Base-by-base conservation (phyloP, 2,329 filamentous ascomycete species). In the Fusarium hostae region DNA sequence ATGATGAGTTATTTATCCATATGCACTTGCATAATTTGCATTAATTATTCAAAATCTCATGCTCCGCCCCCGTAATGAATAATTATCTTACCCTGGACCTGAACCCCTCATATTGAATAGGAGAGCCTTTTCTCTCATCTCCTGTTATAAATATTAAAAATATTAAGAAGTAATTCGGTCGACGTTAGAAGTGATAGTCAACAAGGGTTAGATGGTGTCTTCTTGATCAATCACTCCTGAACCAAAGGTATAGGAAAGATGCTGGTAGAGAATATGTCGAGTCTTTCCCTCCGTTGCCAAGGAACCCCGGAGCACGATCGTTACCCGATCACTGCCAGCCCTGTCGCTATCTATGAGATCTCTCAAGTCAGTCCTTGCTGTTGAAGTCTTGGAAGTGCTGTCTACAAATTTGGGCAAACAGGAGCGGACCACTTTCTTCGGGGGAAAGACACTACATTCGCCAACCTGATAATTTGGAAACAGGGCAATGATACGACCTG, bases 91-190 rank as follows among this genome's bases (percentile, higher is more conserved):
- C 30, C 30, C 12, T 51, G 11, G 4, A 10, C 2, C 5, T 51
- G 3, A 26, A 10, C 22, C 11, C 1, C 11, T 10, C 13, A n/a
- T 6, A 28, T 12, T 5, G 5, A 16, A n/a, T 10, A 16, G 7
- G n/a, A 32, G 1, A 3, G 13, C 3, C 3, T n/a, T 15, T 3
- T 6, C 10, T 15, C 26, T 9, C 11, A 0, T 30, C 26, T 6
- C 6, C 5, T 26, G 2, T 26, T 26, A 26, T 22, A 2, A 6
- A 9, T 6, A 16, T 11, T 10, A 6, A 2, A 45, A 6, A 16
- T 10, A 47, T 2, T 0, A 16, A 11, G 4, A 11, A 30, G 3
- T 1, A 8, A n/a, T 30, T 1, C 2, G 3, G 20, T n/a, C n/a
- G 4, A 47, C 16, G 3, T 9, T 11, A 30, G 6, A 9, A 30